Evolutionary conservation across 225 moss, liverwort and hornwort species (phyloP).

Genomic region (Marchantia polymorpha): DNA sequence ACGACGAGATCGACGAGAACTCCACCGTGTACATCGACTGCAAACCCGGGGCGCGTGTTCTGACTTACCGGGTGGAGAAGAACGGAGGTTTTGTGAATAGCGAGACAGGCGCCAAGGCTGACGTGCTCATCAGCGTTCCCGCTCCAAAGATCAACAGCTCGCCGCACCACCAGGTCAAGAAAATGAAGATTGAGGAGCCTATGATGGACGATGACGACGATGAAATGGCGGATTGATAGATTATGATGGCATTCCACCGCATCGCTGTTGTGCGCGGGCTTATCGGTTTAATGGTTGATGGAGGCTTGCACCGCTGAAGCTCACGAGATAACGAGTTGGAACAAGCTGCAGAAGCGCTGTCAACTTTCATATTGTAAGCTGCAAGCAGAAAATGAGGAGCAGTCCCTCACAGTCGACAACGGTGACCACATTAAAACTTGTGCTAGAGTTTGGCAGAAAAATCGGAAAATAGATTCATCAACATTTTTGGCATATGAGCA

Average conservation of each 20-base stretch:
- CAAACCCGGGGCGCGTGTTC: slow-evolving; percentile 31
- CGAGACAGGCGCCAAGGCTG: slow-evolving; percentile 60
- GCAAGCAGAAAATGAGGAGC: no score
- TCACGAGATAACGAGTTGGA: no score
- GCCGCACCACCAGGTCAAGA: slow-evolving; percentile 43
- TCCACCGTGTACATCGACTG: slow-evolving; percentile 79
- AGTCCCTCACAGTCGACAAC: no score
- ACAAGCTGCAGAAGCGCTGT: no score
- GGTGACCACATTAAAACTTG: no score
- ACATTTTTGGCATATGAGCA: no score
- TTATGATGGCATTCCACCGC: not conserved
- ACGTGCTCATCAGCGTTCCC: slow-evolving; percentile 79
- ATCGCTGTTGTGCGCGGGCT: no score
- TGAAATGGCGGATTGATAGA: slow-evolving; percentile 49
- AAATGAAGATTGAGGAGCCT: slow-evolving; percentile 55
- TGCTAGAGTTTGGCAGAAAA: no score
- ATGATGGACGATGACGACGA: slow-evolving; percentile 54
- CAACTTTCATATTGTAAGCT: no score
- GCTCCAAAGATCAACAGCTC: slow-evolving; percentile 16
- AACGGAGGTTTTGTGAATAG: slow-evolving; percentile 76
- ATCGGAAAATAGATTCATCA: no score
- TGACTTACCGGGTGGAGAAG: slow-evolving; percentile 65
- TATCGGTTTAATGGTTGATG: no score
- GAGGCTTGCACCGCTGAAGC: no score
- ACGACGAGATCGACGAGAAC: slow-evolving; percentile 88